Base-by-base conservation (phyloP, 2,329 filamentous ascomycete genomes). In the Colletotrichum noveboracense region DNA sequence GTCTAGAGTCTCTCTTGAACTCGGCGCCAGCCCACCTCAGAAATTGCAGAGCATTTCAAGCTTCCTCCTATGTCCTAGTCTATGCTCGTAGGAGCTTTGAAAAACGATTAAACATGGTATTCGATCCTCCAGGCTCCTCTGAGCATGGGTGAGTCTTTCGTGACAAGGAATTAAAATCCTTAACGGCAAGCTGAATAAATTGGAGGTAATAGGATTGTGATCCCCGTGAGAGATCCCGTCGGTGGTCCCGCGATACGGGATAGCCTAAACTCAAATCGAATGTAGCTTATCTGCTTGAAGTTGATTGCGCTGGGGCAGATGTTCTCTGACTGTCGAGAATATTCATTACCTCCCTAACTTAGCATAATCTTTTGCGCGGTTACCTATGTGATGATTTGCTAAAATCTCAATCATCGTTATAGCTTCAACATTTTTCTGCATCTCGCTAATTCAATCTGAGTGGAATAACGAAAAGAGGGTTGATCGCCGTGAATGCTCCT, bases 331-430 rank as follows among this genome's bases (percentile, higher is more conserved):
- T 21, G 4, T 21, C 43, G 12, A 48, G 0, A 7, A 21, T 18
- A 48, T 13, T 21, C 6, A 7, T 21, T 21, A 3, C 7, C 18
- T 48, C 18, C 1, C 43, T 12, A 12, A 21, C 0, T 21, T 21
- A 2, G 9, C 6, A 12, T 7, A 0, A 21, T 21, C 43, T 5
- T 52, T 13, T 7, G 43, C 10, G 10, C n/a, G 10, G 43, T 5
- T 5, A 26, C 26, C n/a, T 21, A 2, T 7, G 6, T 7, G 13
- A 13, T 48, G 0, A 0, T 48, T 6, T 16, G 34, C n/a, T 1
- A 3, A 21, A 32, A 13, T 3, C 10, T 4, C 10, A 48, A 21
- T 48, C 43, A 48, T 13, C 1, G 2, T 24, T 4, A 3, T 24
- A n/a, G n/a, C 4, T 7, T 52, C 10, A 21, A 21, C 7, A 21